phyloP scores from a whole-genome alignment of 2,329 filamentous ascomycete species.

The Graphium sp. region DNA sequence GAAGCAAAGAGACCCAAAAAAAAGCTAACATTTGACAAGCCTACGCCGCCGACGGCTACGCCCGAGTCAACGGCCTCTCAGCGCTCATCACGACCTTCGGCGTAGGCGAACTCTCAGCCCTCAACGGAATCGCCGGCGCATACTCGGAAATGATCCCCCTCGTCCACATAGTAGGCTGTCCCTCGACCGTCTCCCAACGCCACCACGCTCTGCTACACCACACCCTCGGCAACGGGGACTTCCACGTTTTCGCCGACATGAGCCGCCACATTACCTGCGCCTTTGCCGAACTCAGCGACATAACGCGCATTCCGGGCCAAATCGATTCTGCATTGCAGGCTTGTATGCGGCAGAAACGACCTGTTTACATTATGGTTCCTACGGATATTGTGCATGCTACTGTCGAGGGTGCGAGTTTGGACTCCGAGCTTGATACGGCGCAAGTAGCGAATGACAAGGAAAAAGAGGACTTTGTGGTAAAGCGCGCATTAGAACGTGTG shows the following conservation, averaged over 20 bases:
- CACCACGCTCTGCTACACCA: conserved; percentile 41
- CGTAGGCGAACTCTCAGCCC: conserved; percentile 55
- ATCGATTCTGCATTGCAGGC: conserved; percentile 65
- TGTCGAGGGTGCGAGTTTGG: conserved; percentile 55
- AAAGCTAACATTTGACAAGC: conserved; percentile 20
- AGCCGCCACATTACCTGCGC: conserved; percentile 53
- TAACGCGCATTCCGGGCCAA: conserved; percentile 50
- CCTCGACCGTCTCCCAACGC: conserved; percentile 28
- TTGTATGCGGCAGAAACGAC: conserved; percentile 57
- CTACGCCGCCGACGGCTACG: conserved; percentile 70
- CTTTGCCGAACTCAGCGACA: conserved; percentile 53
- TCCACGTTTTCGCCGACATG: conserved; percentile 71
- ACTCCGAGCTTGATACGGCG: conserved; percentile 51
- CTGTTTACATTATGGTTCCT: conserved; percentile 72
- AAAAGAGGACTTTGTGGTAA: conserved; percentile 68
- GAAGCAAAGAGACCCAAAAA: no score
- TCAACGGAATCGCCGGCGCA: conserved; percentile 59
- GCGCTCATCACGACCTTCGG: conserved; percentile 63
- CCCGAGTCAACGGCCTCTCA: conserved; percentile 52
- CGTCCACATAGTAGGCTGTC: conserved; percentile 47
- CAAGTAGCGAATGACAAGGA: conserved; percentile 49
- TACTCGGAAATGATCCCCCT: conserved; percentile 58
- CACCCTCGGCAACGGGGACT: conserved; percentile 64
- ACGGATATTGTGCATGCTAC: conserved; percentile 66
- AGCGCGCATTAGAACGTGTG: conserved; percentile 58